Conservation (phyloP, 2,329 filamentous ascomycete species). For the Aquanectria penicillioides region DNA sequence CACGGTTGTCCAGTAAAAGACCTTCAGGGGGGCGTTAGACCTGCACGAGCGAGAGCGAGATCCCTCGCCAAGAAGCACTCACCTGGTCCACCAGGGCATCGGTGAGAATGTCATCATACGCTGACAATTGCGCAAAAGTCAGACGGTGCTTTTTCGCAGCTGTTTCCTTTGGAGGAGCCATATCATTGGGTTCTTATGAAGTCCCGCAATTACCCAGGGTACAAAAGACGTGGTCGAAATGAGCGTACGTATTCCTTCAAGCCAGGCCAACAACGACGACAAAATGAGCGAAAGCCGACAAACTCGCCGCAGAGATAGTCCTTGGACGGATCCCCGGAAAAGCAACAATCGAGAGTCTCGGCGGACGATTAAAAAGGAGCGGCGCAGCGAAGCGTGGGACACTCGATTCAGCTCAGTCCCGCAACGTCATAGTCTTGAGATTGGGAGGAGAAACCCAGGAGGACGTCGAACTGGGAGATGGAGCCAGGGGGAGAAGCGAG, state of each 20-base stretch:
- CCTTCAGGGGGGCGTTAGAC: constrained; percentile 60
- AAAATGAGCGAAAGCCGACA: constrained; percentile 28
- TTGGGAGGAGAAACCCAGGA: too few relatives aligned
- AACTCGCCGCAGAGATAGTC: constrained; percentile 7
- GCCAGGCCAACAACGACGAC: constrained; percentile 21
- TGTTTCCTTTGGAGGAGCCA: constrained; percentile 51
- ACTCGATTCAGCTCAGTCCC: constrained; percentile 38
- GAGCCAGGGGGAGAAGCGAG: constrained; percentile 22
- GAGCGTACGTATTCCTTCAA: constrained; percentile 35
- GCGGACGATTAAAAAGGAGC: constrained; percentile 21
- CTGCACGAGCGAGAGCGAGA: constrained; percentile 12
- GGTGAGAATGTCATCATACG: constrained; percentile 95
- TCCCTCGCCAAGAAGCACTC: too few relatives aligned
- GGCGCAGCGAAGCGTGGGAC: constrained; percentile 21
- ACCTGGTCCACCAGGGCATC: too few relatives aligned
- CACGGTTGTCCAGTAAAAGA: constrained; percentile 95
- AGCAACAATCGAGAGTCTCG: constrained; percentile 14
- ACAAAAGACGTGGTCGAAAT: constrained; percentile 24
- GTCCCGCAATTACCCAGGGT: neutral
- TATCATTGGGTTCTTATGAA: constrained; percentile 25
- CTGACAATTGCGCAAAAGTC: constrained; percentile 86
- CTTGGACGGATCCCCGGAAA: constrained; percentile 5
- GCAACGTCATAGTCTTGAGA: constrained; percentile 41
- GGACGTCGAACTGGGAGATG: constrained; percentile 8
- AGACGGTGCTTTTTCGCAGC: constrained; percentile 73